Percentiles rank a stretch among this genome's conserved stretches.
These are phyloP conservation scores for Hansfordia pulvinata DNA, from an alignment of 2,329 filamentous ascomycete species.

Conservation along the genomic window DNA sequence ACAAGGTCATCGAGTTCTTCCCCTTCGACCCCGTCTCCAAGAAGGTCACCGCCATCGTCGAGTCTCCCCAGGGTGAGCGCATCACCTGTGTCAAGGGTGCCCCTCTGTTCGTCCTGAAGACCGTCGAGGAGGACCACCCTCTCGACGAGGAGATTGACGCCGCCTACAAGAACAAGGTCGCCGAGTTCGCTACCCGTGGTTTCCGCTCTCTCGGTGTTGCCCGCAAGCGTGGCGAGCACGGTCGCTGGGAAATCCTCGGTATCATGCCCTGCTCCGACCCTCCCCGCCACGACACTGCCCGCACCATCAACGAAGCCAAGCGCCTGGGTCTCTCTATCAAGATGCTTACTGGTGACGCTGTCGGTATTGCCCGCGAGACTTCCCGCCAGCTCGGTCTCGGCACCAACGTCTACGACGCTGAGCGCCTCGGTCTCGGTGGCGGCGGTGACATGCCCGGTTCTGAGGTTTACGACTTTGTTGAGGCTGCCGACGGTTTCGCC, in stretches of 20 bases:
- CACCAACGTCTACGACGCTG: constrained; percentile 88
- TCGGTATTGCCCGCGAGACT: constrained; percentile 85
- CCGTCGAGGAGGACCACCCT: constrained; percentile 72
- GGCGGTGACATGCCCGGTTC: constrained; percentile 89
- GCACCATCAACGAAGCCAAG: constrained; percentile 85
- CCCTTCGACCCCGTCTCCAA: constrained; percentile 91
- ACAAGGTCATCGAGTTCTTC: constrained; percentile 72
- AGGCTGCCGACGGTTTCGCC: constrained; percentile 88
- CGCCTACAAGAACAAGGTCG: constrained; percentile 85
- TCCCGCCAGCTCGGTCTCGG: constrained; percentile 83
- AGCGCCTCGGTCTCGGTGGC: constrained; percentile 79
- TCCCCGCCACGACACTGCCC: constrained; percentile 78
- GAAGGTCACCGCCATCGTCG: constrained; percentile 75
- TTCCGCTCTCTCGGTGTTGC: constrained; percentile 91
- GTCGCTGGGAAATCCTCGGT: constrained; percentile 80
- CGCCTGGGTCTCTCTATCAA: constrained; percentile 79
- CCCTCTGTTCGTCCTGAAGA: constrained; percentile 75
- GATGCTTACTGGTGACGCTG: constrained; percentile 91
- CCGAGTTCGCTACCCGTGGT: constrained; percentile 82
- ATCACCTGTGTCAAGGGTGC: constrained; percentile 88
- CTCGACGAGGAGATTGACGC: constrained; percentile 65
- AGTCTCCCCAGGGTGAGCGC: constrained; percentile 70
- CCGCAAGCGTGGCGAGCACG: constrained; percentile 71
- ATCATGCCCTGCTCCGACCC: constrained; percentile 94
- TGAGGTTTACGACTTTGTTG: constrained; percentile 89